Base-by-base conservation (phyloP, 148 eudicot genomes). In the Rhododendron griersonianum region DNA sequence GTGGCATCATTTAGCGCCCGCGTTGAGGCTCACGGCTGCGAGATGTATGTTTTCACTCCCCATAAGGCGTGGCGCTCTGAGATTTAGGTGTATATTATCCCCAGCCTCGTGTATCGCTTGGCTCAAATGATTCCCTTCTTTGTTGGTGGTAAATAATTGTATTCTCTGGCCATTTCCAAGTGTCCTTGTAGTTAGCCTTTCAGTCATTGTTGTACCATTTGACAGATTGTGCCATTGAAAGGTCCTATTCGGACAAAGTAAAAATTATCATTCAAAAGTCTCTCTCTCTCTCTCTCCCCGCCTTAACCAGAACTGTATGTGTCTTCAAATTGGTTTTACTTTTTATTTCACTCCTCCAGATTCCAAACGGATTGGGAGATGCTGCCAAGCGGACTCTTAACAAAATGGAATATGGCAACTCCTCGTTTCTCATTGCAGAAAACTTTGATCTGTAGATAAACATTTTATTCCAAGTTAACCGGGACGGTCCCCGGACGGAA, bases 31-130 rank as follows among this genome's bases (percentile, higher is more conserved):
- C 98, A 97, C 39, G 92, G 88, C 59, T 95, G 95, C 78, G 95
- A 95, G 87, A 89, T 97, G 95, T 97, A 90, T 84, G 84, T 94
- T 21, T 92, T 97, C 80, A 92, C 99, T 82, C 98, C 99, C 47
- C 55, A 85, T 79, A 83, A 57, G 7, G 82, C n/a, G 4, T 84
- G 75, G 14, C 74, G 25, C 76, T 86, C 83, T 39, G 86, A 74
- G 85, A 86, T 87, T 84, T 91, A 89, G 81, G 13, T 59, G 51
- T 8, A 18, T n/a, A 74, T 18, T 23, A 30, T 14, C 33, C 8
- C 57, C 51, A 5, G 51, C 10, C 15, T 61, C 65, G 35, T 25
- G 41, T 61, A 45, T 28, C 19, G 44, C 13, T 25, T 19, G 16
- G 53, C 87, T 86, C 63, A 44, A 65, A 78, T 78, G 30, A 21